These are phyloP conservation scores for Macadamia tetraphylla DNA, from an alignment of 164 flowering plant species.

Conservation along the genomic window DNA sequence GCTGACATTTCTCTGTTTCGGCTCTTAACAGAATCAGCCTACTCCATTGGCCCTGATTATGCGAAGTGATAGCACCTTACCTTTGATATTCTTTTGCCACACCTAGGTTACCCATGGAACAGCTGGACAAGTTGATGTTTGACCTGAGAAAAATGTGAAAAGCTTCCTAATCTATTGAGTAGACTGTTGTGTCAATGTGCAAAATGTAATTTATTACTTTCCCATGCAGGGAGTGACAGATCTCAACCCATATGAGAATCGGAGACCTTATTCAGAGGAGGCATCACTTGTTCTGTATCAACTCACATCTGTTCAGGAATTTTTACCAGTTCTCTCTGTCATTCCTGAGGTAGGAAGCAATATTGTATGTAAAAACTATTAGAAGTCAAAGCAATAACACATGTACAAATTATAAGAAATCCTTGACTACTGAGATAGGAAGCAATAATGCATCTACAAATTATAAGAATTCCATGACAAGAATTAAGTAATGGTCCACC, in stretches of 20 bases:
- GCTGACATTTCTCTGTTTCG: too few species aligned
- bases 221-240: slow-evolving; percentile 32
- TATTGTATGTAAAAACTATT: neutral
- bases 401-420: too few species aligned
- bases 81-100: too few species aligned
- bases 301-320: slow-evolving; percentile 44
- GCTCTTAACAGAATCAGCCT: too few species aligned
- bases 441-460: too few species aligned
- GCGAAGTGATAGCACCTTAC: too few species aligned
- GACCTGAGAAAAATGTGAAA: neutral
- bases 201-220: slow-evolving; percentile 2
- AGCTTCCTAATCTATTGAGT: neutral
- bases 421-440: neutral
- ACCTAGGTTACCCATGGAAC: too few species aligned
- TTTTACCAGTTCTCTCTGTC: slow-evolving; percentile 51
- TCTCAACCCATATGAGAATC: slow-evolving; percentile 15
- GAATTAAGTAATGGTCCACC: neutral
- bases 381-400: neutral
- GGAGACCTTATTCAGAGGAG: slow-evolving; percentile 25
- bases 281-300: slow-evolving; percentile 34
- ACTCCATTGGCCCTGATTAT: too few species aligned
- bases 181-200: neutral
- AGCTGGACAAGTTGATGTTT: too few species aligned
- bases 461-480: neutral
- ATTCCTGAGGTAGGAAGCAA: slow-evolving; percentile 59